Evolutionary conservation across 805 yeast genomes (phyloP).

Genomic region (Kluyveromyces lactis): DNA sequence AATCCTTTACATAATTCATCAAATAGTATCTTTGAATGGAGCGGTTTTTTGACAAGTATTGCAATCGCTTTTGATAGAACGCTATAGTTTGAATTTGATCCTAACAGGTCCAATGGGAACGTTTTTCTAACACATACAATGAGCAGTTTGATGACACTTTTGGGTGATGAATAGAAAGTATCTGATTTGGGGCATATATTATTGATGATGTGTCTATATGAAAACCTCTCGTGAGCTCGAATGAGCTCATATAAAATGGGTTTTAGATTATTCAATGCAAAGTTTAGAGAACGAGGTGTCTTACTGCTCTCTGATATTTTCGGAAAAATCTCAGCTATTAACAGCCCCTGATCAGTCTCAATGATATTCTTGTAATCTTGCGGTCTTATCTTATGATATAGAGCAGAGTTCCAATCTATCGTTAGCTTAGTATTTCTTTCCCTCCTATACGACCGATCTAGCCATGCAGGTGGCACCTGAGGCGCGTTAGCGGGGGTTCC

Average conservation of each 20-base stretch:
- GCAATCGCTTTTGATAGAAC: slow-evolving; percentile 32
- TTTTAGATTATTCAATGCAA: background rate
- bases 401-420: background rate
- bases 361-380: background rate
- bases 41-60: slow-evolving; percentile 30
- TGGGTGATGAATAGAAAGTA: slow-evolving; percentile 26
- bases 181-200: slow-evolving; percentile 8
- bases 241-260: background rate
- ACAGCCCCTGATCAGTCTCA: background rate
- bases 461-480: slow-evolving; percentile 7
- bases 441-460: background rate
- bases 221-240: slow-evolving; percentile 8
- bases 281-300: background rate
- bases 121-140: slow-evolving; percentile 37
- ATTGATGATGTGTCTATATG: slow-evolving; percentile 10
- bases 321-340: background rate
- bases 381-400: background rate
- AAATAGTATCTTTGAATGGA: slow-evolving; percentile 31
- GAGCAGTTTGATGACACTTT: slow-evolving; percentile 36
- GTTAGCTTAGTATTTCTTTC: too few species aligned
- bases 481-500: slow-evolving; percentile 18
- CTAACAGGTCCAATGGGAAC: slow-evolving; percentile 46
- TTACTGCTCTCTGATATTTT: background rate
- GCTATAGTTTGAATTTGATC: slow-evolving; percentile 41
- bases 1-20: slow-evolving; percentile 26